A percentile compares a stretch with the other conserved stretches of the same genome.
Conservation (phyloP, 1,284 basidiomycete genomes). For the Amylostereum areolatum region DNA sequence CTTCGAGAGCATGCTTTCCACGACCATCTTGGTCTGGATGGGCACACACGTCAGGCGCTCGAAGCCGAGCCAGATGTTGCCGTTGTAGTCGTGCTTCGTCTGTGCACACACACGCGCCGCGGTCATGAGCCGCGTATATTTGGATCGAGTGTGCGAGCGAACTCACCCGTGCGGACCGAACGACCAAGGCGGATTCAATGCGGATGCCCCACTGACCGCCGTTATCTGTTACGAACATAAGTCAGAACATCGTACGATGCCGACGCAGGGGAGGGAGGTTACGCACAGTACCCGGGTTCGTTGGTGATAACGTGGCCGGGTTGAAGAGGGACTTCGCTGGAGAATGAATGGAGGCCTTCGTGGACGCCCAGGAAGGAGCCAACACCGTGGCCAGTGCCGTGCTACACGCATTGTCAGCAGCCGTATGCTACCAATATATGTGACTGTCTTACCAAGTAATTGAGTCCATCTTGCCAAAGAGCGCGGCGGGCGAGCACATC, state of each 20-base stretch:
- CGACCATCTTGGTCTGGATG: constrained; percentile 89
- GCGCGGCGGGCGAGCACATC: constrained; percentile 83
- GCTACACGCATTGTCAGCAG: constrained; percentile 35
- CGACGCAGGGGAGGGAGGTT: constrained; percentile 6
- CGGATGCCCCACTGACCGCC: constrained; percentile 85
- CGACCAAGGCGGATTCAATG: constrained; percentile 79
- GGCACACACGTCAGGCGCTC: constrained; percentile 90
- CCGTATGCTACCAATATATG: constrained; percentile 15
- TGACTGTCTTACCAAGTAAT: constrained; percentile 56
- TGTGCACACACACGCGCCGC: constrained; percentile 19
- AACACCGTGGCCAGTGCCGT: constrained; percentile 81
- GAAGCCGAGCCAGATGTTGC: constrained; percentile 77
- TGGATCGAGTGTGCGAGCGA: not conserved
- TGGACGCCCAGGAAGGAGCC: constrained; percentile 79
- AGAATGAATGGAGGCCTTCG: constrained; percentile 72
- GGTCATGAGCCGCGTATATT: not conserved
- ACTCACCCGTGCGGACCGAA: constrained; percentile 63
- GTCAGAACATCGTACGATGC: constrained; percentile 7
- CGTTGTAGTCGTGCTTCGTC: constrained; percentile 70
- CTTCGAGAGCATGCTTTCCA: constrained; percentile 76
- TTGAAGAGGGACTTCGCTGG: constrained; percentile 57
- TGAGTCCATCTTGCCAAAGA: constrained; percentile 85
- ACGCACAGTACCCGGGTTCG: constrained; percentile 79
- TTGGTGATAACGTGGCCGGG: constrained; percentile 89
- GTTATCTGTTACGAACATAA: constrained; percentile 45